Percentiles rank a stretch among this genome's conserved stretches.
Evolutionary conservation across 768 basidiomycete species (phyloP).

Genomic region (Gautieria morchelliformis): DNA sequence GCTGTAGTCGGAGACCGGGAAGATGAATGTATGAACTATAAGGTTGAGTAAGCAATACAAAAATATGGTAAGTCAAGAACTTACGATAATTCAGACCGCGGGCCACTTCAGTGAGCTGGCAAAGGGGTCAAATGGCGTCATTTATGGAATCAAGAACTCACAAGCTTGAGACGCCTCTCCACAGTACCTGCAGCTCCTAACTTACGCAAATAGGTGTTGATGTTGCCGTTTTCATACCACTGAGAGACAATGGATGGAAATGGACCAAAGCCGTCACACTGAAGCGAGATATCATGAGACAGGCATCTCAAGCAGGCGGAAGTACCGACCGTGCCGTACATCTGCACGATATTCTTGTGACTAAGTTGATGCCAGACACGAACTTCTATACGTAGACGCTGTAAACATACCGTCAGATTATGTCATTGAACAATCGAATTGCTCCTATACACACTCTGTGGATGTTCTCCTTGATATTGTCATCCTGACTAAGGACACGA

Average conservation of each 20-base stretch:
- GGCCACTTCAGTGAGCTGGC: constrained; percentile 9
- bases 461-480: neutral
- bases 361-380: constrained; percentile 9
- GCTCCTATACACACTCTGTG: neutral
- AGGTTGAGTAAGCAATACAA: neutral
- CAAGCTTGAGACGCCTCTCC: constrained; percentile 7
- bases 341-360: constrained; percentile 9
- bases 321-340: constrained; percentile 3
- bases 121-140: neutral
- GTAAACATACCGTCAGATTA: neutral
- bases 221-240: constrained; percentile 8
- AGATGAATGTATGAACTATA: constrained; percentile 4
- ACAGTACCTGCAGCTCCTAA: neutral
- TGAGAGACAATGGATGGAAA: constrained; percentile 10
- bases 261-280: constrained; percentile 8
- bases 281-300: neutral
- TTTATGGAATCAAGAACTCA: neutral
- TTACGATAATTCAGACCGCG: constrained; percentile 7
- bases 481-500: neutral
- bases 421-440: neutral
- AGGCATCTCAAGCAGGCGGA: neutral
- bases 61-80: neutral
- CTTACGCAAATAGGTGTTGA: constrained; percentile 2
- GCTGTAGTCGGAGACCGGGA: constrained; percentile 2
- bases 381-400: constrained; percentile 7